A percentile compares a stretch with the other conserved stretches of the same genome.
These are phyloP conservation scores for Pichia scutulata DNA, from an alignment of 805 yeast species.

Conservation along the genomic window DNA sequence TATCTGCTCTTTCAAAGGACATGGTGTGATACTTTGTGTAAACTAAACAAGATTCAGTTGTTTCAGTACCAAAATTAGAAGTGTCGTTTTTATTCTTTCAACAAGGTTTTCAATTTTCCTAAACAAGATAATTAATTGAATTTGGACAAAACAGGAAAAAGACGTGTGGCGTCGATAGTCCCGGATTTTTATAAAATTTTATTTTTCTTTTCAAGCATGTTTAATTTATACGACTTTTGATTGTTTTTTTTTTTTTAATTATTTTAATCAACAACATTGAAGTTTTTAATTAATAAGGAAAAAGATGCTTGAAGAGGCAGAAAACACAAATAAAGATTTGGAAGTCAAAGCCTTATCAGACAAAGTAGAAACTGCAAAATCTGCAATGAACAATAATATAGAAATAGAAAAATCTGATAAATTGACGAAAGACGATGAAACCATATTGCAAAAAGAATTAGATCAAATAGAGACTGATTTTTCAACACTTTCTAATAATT, in stretches of 20 bases:
- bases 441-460: constrained; percentile 9
- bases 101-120: background rate
- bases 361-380: background rate
- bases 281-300: background rate
- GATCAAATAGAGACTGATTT: constrained; percentile 12
- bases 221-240: background rate
- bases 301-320: background rate
- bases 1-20: constrained; percentile 71
- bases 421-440: constrained; percentile 1
- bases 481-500: constrained; percentile 4
- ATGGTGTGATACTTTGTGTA: constrained; percentile 23
- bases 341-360: background rate
- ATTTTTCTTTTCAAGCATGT: background rate
- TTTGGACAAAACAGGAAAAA: background rate
- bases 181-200: background rate
- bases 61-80: background rate
- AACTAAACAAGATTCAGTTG: background rate
- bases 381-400: background rate
- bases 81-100: background rate
- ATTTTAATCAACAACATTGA: background rate
- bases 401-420: background rate
- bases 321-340: background rate
- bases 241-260: background rate
- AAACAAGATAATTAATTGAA: background rate
- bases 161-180: background rate